Evolutionary conservation across 148 eudicot species (phyloP).

Genomic region (Fagopyrum tataricum): DNA sequence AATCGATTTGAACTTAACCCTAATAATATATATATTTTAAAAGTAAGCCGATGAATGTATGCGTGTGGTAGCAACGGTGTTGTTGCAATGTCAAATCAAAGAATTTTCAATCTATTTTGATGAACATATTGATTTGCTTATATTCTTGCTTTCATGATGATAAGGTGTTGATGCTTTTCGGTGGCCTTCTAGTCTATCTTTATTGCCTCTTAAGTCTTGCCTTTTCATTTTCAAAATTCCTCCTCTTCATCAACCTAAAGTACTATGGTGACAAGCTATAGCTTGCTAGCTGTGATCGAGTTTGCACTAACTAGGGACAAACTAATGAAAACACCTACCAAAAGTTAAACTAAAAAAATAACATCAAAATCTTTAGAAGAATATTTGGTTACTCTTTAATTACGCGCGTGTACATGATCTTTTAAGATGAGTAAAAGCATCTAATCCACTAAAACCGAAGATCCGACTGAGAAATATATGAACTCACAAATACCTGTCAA

Average conservation of each 20-base stretch:
- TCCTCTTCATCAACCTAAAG: slow-evolving; percentile 5
- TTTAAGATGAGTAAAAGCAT: too few species aligned
- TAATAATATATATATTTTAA: too few species aligned
- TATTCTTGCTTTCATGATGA: slow-evolving; percentile 62
- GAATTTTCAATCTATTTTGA: slow-evolving; percentile 30
- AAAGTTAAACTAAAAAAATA: background rate
- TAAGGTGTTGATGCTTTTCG: slow-evolving; percentile 67
- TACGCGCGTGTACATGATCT: background rate
- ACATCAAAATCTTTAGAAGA: background rate
- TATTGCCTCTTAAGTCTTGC: background rate
- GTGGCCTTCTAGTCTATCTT: slow-evolving; percentile 35
- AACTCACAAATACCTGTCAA: too few species aligned
- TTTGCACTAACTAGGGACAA: background rate
- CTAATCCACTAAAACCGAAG: too few species aligned
- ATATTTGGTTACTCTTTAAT: background rate
- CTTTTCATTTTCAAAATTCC: background rate
- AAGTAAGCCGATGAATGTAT: background rate
- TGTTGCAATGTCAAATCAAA: slow-evolving; percentile 78
- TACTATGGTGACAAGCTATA: background rate
- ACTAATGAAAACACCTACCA: background rate
- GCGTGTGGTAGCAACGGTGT: slow-evolving; percentile 23
- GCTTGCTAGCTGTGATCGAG: slow-evolving; percentile 7
- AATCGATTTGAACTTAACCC: too few species aligned
- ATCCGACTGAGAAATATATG: too few species aligned
- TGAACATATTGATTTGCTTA: too few species aligned